Conservation (phyloP, 2,329 filamentous ascomycete species). For the Sordariomycetes sp. region DNA sequence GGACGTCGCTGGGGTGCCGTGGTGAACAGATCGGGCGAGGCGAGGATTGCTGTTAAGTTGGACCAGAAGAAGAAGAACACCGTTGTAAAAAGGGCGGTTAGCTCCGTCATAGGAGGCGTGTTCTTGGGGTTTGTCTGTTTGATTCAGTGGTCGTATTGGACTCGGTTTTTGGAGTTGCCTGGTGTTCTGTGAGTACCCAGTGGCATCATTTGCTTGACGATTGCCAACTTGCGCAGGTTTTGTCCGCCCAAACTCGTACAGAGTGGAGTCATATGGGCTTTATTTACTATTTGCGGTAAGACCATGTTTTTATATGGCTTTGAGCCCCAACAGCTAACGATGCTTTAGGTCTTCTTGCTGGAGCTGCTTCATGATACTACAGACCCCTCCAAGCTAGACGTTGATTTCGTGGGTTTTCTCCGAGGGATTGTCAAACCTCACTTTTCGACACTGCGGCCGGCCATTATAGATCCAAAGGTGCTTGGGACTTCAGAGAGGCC, state of each 20-base stretch:
- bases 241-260: constrained; percentile 4
- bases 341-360: too few species aligned
- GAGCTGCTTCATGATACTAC: too few species aligned
- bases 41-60: constrained; percentile 7
- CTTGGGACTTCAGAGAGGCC: too few species aligned
- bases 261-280: not conserved
- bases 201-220: not conserved
- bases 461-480: too few species aligned
- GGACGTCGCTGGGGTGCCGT: constrained; percentile 11
- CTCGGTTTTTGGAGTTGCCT: constrained; percentile 8
- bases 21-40: constrained; percentile 7
- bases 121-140: constrained; percentile 9
- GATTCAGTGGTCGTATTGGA: constrained; percentile 11
- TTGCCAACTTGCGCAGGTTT: constrained; percentile 4
- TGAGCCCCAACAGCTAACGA: too few species aligned
- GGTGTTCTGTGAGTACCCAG: constrained; percentile 7
- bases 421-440: too few species aligned
- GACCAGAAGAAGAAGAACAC: constrained; percentile 1
- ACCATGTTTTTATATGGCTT: too few species aligned
- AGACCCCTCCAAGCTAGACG: too few species aligned
- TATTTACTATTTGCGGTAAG: too few species aligned
- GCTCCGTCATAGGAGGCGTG: constrained; percentile 4
- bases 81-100: constrained; percentile 6
- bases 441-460: too few species aligned
- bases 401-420: too few species aligned